A percentile compares a stretch with the other conserved stretches of the same genome.
phyloP scores from a whole-genome alignment of 306 rosid genomes.

The Dryas octopetala region DNA sequence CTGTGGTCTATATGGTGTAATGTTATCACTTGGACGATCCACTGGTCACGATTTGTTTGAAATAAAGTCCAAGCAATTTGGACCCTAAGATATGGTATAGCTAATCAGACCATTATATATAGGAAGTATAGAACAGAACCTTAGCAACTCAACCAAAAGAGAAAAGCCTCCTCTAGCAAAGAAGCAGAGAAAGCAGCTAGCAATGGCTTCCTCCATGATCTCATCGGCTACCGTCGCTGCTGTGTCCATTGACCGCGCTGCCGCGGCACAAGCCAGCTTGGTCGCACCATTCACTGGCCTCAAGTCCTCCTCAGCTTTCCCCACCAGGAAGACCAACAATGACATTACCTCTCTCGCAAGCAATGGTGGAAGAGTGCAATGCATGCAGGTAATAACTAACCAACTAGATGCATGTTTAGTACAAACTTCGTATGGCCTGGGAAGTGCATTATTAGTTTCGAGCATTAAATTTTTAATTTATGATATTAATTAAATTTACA shows the following conservation, averaged over 20 bases:
- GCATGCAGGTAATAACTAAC: conserved; percentile 51
- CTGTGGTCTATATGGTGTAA: conserved; percentile 8
- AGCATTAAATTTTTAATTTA: no score
- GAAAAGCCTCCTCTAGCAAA: not conserved
- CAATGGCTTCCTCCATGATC: conserved; percentile 65
- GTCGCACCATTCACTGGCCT: conserved; percentile 66
- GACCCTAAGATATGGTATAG: not conserved
- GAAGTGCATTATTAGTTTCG: no score
- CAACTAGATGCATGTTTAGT: not conserved
- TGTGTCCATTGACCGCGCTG: conserved; percentile 27
- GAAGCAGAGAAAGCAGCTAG: not conserved
- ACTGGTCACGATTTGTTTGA: not conserved
- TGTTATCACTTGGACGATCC: not conserved
- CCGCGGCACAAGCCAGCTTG: conserved; percentile 52
- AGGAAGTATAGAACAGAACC: not conserved
- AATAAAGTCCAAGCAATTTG: not conserved
- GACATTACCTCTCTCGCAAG: conserved; percentile 61
- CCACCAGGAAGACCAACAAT: conserved; percentile 51
- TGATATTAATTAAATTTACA: not conserved
- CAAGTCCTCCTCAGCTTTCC: conserved; percentile 53
- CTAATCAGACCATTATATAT: conserved; percentile 9
- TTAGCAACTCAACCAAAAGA: not conserved
- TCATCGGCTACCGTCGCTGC: conserved; percentile 51
- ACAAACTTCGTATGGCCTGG: no score
- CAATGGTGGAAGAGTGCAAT: conserved; percentile 69